phyloP scores from a whole-genome alignment of 176 grass and related monocot species.

The Bonia amplexicaulis region DNA sequence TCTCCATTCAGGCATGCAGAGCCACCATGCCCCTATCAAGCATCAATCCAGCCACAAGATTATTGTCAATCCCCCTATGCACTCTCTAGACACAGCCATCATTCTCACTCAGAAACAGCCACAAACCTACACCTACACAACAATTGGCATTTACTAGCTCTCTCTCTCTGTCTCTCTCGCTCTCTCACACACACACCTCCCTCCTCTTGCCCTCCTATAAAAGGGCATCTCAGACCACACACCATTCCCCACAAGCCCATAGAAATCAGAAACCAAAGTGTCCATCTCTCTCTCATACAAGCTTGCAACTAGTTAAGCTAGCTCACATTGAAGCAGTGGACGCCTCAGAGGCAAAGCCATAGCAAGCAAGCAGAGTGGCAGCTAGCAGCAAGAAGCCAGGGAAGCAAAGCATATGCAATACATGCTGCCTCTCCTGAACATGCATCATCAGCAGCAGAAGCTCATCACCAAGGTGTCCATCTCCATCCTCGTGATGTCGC shows the following conservation, averaged over 20 bases:
- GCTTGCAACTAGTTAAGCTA: not conserved
- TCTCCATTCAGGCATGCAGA: conserved; percentile 29
- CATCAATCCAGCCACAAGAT: conserved; percentile 20
- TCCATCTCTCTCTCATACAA: not conserved
- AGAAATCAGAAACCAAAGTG: not conserved
- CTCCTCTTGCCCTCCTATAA: conserved; percentile 27
- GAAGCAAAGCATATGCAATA: not conserved
- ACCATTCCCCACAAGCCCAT: not conserved
- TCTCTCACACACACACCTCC: not conserved
- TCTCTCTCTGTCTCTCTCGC: not conserved
- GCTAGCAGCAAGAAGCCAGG: not conserved
- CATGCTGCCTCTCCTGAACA: conserved; percentile 39
- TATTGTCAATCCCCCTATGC: not conserved
- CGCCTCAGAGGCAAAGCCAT: no score
- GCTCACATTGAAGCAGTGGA: not conserved
- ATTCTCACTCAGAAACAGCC: conserved; percentile 26
- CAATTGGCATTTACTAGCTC: conserved; percentile 20
- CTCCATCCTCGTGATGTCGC: conserved; percentile 68
- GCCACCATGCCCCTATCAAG: not conserved
- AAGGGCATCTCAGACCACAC: conserved; percentile 22
- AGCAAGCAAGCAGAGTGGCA: not conserved
- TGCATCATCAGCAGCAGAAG: conserved; percentile 13
- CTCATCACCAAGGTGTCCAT: conserved; percentile 59
- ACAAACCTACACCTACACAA: conserved; percentile 33
- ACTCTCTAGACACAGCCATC: conserved; percentile 33